A percentile compares a stretch with the other conserved stretches of the same genome.
Conservation (phyloP, 306 rosid species). For the Begonia peltatifolia region DNA sequence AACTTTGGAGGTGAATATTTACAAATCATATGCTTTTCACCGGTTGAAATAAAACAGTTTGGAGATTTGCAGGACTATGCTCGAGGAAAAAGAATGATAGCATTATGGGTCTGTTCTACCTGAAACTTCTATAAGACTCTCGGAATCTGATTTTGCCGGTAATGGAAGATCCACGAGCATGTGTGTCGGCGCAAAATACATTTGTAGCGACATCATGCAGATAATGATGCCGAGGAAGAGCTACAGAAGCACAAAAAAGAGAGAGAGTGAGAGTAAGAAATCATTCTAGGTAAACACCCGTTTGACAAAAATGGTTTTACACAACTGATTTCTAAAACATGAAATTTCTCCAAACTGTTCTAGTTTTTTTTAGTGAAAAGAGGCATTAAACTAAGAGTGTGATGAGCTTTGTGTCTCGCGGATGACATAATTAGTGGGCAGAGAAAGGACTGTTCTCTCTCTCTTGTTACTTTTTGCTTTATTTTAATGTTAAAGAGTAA, state of each 20-base stretch:
- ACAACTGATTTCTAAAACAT: too few species aligned
- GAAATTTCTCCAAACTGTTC: too few species aligned
- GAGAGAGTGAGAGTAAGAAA: constrained; percentile 3
- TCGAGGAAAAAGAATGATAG: background rate
- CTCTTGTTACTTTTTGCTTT: too few species aligned
- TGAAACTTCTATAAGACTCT: constrained; percentile 46
- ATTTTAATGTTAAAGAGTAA: too few species aligned
- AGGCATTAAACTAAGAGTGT: too few species aligned
- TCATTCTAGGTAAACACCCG: background rate
- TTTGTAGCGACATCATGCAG: constrained; percentile 91
- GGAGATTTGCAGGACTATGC: background rate
- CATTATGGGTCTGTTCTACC: constrained; percentile 47
- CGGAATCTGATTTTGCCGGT: constrained; percentile 46
- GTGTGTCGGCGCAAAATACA: constrained; percentile 82
- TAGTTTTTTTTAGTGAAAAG: too few species aligned
- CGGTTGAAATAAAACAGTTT: too few species aligned
- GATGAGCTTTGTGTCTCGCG: too few species aligned
- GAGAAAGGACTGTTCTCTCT: too few species aligned
- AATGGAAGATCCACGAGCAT: constrained; percentile 56
- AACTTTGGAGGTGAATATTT: background rate
- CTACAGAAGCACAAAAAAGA: constrained; percentile 29
- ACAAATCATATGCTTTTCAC: too few species aligned
- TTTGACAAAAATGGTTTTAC: background rate
- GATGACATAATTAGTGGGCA: too few species aligned
- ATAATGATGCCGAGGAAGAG: constrained; percentile 77